Percentiles rank a stretch among this genome's conserved stretches.
phyloP scores from a whole-genome alignment of 345 rosid species.

The Jatropha curcas region DNA sequence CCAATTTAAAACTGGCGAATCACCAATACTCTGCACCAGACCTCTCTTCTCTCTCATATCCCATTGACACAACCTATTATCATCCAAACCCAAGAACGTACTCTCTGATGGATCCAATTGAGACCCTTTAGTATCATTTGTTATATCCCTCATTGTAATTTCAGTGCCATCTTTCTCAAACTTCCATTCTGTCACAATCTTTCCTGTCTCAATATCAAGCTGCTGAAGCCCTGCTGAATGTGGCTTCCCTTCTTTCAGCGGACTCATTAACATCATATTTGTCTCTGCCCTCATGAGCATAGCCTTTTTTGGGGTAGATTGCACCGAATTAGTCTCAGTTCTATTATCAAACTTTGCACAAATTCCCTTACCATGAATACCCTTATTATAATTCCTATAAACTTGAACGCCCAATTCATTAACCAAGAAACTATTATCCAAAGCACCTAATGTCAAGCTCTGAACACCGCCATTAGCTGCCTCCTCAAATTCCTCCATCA shows the following conservation, averaged over 20 bases:
- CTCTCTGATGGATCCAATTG: constrained; percentile 95
- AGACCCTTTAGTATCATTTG: constrained; percentile 80
- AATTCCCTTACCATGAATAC: constrained; percentile 81
- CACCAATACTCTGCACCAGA: constrained; percentile 68
- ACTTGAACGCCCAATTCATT: constrained; percentile 88
- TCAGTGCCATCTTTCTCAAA: constrained; percentile 91
- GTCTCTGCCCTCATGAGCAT: constrained; percentile 94
- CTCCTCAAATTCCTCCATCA: constrained; percentile 87
- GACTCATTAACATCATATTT: constrained; percentile 96
- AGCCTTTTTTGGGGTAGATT: constrained; percentile 71
- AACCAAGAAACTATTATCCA: constrained; percentile 91
- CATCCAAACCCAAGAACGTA: constrained; percentile 88
- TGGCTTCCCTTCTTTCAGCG: constrained; percentile 68
- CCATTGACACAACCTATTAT: constrained; percentile 95
- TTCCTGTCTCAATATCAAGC: constrained; percentile 83
- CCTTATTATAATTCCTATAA: constrained; percentile 63
- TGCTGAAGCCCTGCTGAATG: constrained; percentile 71
- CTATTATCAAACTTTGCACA: constrained; percentile 54
- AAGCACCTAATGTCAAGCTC: constrained; percentile 78
- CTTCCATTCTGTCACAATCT: constrained; percentile 87
- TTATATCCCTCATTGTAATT: constrained; percentile 78
- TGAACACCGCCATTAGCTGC: constrained; percentile 91
- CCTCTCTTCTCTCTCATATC: constrained; percentile 91
- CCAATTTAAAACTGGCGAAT: constrained; percentile 80
- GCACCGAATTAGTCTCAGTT: constrained; percentile 27